phyloP scores from a whole-genome alignment of 371 early-diverging fungal species.

The Ordospora pajunii region DNA sequence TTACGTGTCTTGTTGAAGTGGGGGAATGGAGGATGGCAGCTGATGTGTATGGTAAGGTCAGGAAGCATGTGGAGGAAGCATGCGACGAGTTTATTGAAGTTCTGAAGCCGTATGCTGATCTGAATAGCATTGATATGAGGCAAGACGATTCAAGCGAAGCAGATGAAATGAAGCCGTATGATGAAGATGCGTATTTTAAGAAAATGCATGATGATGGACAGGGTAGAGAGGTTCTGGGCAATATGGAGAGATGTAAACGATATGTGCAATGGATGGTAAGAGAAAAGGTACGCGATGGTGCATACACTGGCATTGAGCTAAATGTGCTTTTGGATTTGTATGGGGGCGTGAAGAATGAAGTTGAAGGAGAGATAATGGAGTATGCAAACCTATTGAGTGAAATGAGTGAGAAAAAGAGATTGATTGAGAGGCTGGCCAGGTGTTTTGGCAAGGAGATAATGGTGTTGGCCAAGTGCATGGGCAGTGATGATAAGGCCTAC shows the following conservation, averaged over 20 bases:
- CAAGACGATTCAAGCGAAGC: not conserved
- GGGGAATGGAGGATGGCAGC: not conserved
- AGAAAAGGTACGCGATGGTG: not conserved
- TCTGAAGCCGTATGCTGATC: not conserved
- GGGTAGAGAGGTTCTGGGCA: conserved; percentile 12
- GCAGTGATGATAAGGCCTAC: not conserved
- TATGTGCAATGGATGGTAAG: conserved; percentile 14
- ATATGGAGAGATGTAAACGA: not conserved
- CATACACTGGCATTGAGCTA: conserved; percentile 1
- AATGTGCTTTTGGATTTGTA: not conserved
- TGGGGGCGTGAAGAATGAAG: not conserved
- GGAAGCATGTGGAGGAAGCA: not conserved
- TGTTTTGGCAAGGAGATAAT: not conserved
- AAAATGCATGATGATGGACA: not conserved
- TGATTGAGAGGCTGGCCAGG: not conserved
- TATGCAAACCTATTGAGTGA: not conserved
- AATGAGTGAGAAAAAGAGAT: not conserved
- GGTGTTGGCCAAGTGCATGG: not conserved
- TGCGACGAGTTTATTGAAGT: conserved; percentile 21
- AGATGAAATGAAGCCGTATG: not conserved
- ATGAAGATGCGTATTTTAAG: not conserved
- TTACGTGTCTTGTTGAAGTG: not conserved
- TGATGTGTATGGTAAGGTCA: conserved; percentile 19
- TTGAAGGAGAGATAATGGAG: not conserved
- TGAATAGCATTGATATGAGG: not conserved